Conservation (phyloP, 2,329 filamentous ascomycete species). For the Chrysosporium keratinophilum region DNA sequence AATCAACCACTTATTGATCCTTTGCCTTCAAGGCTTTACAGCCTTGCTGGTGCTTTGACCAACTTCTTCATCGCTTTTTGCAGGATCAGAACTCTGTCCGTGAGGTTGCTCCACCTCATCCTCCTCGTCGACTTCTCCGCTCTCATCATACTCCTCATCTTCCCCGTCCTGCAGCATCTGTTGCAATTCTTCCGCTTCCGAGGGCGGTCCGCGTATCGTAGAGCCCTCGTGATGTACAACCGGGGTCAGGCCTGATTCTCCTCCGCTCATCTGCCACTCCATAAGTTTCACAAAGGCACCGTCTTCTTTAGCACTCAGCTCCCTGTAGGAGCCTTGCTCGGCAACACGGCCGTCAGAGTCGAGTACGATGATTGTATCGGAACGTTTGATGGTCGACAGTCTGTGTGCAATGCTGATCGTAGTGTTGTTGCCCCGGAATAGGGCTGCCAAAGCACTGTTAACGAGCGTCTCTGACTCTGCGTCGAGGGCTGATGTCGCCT, state of each 20-base stretch:
- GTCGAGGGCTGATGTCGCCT: constrained; percentile 90
- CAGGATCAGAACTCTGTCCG: not conserved
- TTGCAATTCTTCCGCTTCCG: constrained; percentile 44
- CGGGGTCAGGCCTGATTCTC: constrained; percentile 41
- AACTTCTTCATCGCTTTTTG: constrained; percentile 9
- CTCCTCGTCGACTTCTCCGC: constrained; percentile 12
- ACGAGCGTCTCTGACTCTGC: constrained; percentile 95
- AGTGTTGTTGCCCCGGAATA: constrained; percentile 80
- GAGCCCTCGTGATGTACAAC: constrained; percentile 15
- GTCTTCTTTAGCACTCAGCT: constrained; percentile 59
- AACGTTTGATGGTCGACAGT: constrained; percentile 90
- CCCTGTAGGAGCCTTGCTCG: constrained; percentile 73
- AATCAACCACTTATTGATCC: no score
- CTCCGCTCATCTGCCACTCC: constrained; percentile 96
- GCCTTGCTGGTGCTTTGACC: constrained; percentile 1
- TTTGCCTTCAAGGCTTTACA: constrained; percentile 2
- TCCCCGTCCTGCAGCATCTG: constrained; percentile 30
- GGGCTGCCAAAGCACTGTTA: constrained; percentile 71
- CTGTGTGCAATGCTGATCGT: constrained; percentile 97
- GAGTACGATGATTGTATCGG: constrained; percentile 87
- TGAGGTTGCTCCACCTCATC: constrained; percentile 4
- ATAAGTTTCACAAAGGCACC: constrained; percentile 92
- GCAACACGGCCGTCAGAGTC: constrained; percentile 78
- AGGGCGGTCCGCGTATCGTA: constrained; percentile 28
- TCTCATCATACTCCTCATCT: constrained; percentile 29